A percentile compares a stretch with the other conserved stretches of the same genome.
These are phyloP conservation scores for Quercus phellos DNA, from an alignment of 331 rosid genomes.

Conservation along the genomic window DNA sequence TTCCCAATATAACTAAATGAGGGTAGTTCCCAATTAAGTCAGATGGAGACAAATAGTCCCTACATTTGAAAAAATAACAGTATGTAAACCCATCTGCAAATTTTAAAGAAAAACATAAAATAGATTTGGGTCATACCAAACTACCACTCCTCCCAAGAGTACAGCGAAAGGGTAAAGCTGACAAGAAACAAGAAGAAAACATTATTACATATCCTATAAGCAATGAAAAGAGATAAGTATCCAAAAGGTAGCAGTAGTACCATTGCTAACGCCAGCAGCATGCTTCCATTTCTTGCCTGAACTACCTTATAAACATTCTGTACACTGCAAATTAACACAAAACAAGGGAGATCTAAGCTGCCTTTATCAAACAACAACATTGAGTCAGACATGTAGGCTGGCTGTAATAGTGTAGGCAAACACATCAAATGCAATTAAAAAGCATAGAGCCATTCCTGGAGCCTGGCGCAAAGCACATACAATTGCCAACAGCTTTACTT, in stretches of 20 bases:
- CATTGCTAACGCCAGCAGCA: conserved; percentile 85
- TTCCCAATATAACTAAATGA: conserved; percentile 74
- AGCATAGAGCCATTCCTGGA: no score
- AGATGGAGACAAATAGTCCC: conserved; percentile 88
- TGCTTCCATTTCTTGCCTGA: conserved; percentile 69
- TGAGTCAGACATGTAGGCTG: not conserved
- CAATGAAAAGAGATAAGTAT: conserved; percentile 12
- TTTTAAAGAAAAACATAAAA: not conserved
- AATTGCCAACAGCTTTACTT: no score
- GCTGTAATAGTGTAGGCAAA: not conserved
- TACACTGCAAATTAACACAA: conserved; percentile 52
- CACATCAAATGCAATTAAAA: no score
- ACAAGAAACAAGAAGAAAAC: conserved; percentile 21
- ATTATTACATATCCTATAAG: conserved; percentile 7
- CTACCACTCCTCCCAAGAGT: conserved; percentile 70
- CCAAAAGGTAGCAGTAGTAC: conserved; percentile 32
- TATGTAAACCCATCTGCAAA: conserved; percentile 3
- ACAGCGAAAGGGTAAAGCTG: conserved; percentile 82
- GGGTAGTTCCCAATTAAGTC: conserved; percentile 63
- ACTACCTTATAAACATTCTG: conserved; percentile 75
- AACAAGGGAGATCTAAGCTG: conserved; percentile 14
- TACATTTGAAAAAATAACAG: conserved; percentile 26
- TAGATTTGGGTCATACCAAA: conserved; percentile 58
- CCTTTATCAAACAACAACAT: conserved; percentile 9
- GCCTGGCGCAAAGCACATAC: no score